Conservation (phyloP, 495 filamentous ascomycete species). For the Xylaria longipes region DNA sequence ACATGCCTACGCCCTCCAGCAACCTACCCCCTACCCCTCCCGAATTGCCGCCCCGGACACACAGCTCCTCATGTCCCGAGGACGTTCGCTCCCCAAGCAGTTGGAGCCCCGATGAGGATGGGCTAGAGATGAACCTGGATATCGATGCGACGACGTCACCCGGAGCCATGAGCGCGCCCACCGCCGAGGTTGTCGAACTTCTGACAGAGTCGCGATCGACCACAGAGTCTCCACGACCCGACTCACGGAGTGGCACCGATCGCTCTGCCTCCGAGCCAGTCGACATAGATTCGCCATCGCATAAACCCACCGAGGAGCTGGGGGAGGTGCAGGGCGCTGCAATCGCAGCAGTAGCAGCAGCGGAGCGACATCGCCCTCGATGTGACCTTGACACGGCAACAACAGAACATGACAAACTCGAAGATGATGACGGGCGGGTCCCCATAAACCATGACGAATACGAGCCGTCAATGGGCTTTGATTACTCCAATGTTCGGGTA, state of each 20-base stretch:
- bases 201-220: slow-evolving; percentile 38
- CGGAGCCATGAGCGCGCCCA: slow-evolving; percentile 31
- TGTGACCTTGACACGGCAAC: slow-evolving; percentile 31
- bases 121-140: slow-evolving; percentile 35
- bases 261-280: slow-evolving; percentile 31
- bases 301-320: slow-evolving; percentile 45
- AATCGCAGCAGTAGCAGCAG: background rate
- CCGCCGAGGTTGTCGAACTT: slow-evolving; percentile 13
- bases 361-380: slow-evolving; percentile 25
- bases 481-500: slow-evolving; percentile 73
- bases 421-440: slow-evolving; percentile 31
- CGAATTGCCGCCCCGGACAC: slow-evolving; percentile 45
- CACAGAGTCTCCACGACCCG: slow-evolving; percentile 47
- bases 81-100: slow-evolving; percentile 30
- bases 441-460: slow-evolving; percentile 31
- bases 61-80: slow-evolving; percentile 55
- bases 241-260: slow-evolving; percentile 36
- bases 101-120: slow-evolving; percentile 39
- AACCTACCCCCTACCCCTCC: slow-evolving; percentile 47
- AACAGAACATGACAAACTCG: slow-evolving; percentile 34
- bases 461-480: slow-evolving; percentile 62
- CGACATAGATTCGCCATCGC: slow-evolving; percentile 36
- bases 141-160: slow-evolving; percentile 34
- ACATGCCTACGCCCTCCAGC: slow-evolving; percentile 61
- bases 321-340: background rate